A percentile compares a stretch with the other conserved stretches of the same genome.
Conservation (phyloP, 1,284 basidiomycete species). For the Ceratobasidium sp. region DNA sequence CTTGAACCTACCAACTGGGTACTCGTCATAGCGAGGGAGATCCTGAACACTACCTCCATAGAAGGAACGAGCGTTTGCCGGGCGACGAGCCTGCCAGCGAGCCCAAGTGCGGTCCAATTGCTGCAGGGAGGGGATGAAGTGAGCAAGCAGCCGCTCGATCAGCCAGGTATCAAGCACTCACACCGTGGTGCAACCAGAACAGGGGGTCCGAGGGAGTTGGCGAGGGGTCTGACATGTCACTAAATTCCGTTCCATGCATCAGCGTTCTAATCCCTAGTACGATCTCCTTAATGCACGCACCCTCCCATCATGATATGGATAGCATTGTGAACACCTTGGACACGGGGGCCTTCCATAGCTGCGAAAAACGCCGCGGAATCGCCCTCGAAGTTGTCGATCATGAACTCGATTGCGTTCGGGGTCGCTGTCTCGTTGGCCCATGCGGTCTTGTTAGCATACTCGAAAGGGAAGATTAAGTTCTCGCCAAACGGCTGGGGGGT, state of each 20-base stretch:
- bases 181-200: slow-evolving; percentile 42
- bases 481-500: slow-evolving; percentile 45
- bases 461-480: slow-evolving; percentile 46
- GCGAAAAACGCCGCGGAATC: slow-evolving; percentile 42
- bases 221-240: slow-evolving; percentile 42
- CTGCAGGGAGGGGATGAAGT: slow-evolving; percentile 15
- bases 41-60: slow-evolving; percentile 42
- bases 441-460: slow-evolving; percentile 37
- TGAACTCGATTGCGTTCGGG: slow-evolving; percentile 39
- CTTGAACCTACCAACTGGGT: slow-evolving; percentile 30
- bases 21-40: slow-evolving; percentile 39
- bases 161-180: background rate
- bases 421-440: slow-evolving; percentile 45
- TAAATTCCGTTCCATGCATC: slow-evolving; percentile 7
- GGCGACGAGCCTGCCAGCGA: slow-evolving; percentile 43
- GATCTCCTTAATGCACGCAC: background rate
- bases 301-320: slow-evolving; percentile 44
- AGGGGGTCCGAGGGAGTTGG: slow-evolving; percentile 41
- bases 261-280: background rate
- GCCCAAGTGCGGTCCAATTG: slow-evolving; percentile 45
- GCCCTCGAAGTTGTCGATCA: slow-evolving; percentile 44
- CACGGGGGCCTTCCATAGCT: slow-evolving; percentile 42
- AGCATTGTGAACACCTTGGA: slow-evolving; percentile 45
- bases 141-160: background rate
- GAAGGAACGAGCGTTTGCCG: slow-evolving; percentile 41